Base-by-base conservation (phyloP, 2,329 filamentous ascomycete species). In the Ceratocystis colombiana region DNA sequence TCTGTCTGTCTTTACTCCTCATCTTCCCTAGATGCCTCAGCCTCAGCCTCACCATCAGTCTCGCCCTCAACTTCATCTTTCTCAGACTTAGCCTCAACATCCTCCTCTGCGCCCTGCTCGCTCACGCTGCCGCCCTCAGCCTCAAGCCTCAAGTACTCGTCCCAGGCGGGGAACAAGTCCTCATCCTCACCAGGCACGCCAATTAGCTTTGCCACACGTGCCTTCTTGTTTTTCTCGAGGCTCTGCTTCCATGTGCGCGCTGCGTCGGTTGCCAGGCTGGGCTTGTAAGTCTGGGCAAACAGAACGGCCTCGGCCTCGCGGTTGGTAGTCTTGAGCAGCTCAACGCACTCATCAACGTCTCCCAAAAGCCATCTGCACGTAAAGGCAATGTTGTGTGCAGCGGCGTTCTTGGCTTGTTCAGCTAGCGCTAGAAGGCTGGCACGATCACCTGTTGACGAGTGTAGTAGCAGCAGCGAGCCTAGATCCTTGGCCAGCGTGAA, bases 161-260 rank as follows among this genome's bases (percentile, higher is more conserved):
- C 89, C 94, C 94, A 99, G 72, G 96, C 90, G 0, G 93, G 93
- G 78, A 99, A 99, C 71, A 99, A 82, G 2, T 96, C 92, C 50
- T 88, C 88, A 68, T 91, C 89, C 71, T 89, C 87, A 0, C 85
- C 88, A 0, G 94, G 94, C 0, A 90, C 82, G 68, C 89, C 93
- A 65, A 99, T 83, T 63, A 91, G 80, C 77, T 93, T 88, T 10
- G 88, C 85, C 3, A 97, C 88, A 70, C 94, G 90, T 10, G 82
- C 83, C 80, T 95, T 96, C 75, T 93, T 93, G 64, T 81, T 82
- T 77, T 90, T 89, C 75, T 96, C 92, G 62, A 99, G 76, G 41
- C 79, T 84, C 68, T 86, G 82, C 77, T 96, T 96, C 94, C 93
- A 99, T 69, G 84, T 77, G 68, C 80, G 80, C 4, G 89, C 90